Base-by-base conservation (phyloP, 345 rosid species). In the Luvunga scandens region DNA sequence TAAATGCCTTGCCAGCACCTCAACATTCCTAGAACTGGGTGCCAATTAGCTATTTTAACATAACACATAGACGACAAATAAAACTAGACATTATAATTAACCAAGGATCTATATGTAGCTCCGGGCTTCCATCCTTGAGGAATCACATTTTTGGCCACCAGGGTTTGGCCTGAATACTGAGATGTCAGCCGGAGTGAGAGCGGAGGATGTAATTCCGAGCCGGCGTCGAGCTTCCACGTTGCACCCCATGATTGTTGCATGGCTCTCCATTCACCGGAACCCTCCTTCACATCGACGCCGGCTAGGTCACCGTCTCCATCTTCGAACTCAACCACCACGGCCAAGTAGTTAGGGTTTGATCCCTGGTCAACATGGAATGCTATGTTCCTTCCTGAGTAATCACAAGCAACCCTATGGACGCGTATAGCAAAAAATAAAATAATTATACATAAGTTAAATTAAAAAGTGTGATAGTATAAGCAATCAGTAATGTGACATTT, bases 231-330 rank as follows among this genome's bases (percentile, higher is more conserved):
- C 86, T 89, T 89, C 92, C 92, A 89, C 2, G 79, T 84, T 0
- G 91, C 91, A 2, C 89, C 92, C 91, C 91, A 89, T 2, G 87
- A 88, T 13, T 85, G 90, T 64, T 79, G 84, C 91, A 89, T 87
- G 42, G 73, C 14, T 50, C 75, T 59, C 92, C 92, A 89, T 10
- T 72, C 59, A 25, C 67, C 68, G 0, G 33, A 39, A 30, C 25
- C 84, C 9, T 86, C 83, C 76, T 79, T 81, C 4, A 86, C 59
- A 0, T 73, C 82, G 4, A 88, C 84, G 0, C 72, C 72, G 4
- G 76, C 85, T 5, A 86, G 82, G 30, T 89, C 89, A 12, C 92
- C 92, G 56, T 88, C 89, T 38, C 89, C 91, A 4, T 84, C 86
- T 71, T 82, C 91, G 22, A 67, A 88, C 71, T 86, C 88, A 10